A percentile compares a stretch with the other conserved stretches of the same genome.
Evolutionary conservation across 2,329 filamentous ascomycete species (phyloP).

Genomic region (Diaporthe sp.): DNA sequence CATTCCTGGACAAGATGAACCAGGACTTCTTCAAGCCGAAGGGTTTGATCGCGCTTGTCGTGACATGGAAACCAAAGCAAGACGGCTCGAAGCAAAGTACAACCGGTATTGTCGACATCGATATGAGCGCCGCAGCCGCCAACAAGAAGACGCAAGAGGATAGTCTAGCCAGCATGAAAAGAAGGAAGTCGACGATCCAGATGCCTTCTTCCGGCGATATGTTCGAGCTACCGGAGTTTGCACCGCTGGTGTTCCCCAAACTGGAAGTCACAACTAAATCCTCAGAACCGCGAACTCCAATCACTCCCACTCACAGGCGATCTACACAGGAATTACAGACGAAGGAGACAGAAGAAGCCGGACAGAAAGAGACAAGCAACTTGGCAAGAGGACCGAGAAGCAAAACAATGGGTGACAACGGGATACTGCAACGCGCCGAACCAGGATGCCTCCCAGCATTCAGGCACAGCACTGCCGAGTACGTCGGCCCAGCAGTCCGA

Average conservation of each 20-base stretch:
- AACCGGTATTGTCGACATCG: slow-evolving; percentile 45
- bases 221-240: slow-evolving; percentile 56
- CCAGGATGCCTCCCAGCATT: background rate
- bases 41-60: slow-evolving; percentile 61
- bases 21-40: slow-evolving; percentile 65
- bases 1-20: slow-evolving; percentile 66
- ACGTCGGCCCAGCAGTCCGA: slow-evolving; percentile 34
- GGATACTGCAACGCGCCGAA: background rate
- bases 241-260: slow-evolving; percentile 59
- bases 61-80: slow-evolving; percentile 60
- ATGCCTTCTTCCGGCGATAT: slow-evolving; percentile 48
- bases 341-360: accelerated
- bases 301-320: background rate
- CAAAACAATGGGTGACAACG: background rate
- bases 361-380: background rate
- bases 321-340: background rate
- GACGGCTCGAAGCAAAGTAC: slow-evolving; percentile 36
- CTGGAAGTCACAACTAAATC: slow-evolving; percentile 44
- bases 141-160: slow-evolving; percentile 37
- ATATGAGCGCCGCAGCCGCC: slow-evolving; percentile 44
- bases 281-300: background rate
- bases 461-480: slow-evolving; percentile 32
- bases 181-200: slow-evolving; percentile 27
- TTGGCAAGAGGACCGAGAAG: background rate
- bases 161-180: slow-evolving; percentile 36